Conservation (phyloP, 495 filamentous ascomycete genomes). For the Podospora pseudopauciseta region DNA sequence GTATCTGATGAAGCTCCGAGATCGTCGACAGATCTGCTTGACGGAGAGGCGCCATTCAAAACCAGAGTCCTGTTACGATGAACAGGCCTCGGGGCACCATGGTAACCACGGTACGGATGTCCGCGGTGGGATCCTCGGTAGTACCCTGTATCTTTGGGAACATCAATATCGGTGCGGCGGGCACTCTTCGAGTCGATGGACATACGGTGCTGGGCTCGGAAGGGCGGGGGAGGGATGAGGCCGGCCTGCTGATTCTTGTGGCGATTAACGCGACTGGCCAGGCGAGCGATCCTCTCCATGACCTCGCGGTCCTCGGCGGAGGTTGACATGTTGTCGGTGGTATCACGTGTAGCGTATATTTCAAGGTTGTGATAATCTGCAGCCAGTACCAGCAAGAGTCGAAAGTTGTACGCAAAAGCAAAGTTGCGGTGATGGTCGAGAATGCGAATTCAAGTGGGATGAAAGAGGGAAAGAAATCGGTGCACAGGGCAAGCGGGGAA, state of each 20-base stretch:
- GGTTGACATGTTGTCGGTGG: constrained; percentile 55
- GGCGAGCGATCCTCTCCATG: constrained; percentile 67
- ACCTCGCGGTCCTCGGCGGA: constrained; percentile 66
- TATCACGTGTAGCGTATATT: neutral
- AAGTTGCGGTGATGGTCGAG: neutral
- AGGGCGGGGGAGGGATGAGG: constrained; percentile 17
- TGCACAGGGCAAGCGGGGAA: neutral
- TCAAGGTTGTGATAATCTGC: constrained; percentile 9
- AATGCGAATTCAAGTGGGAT: neutral
- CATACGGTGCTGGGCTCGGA: constrained; percentile 26
- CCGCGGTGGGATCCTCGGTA: constrained; percentile 33
- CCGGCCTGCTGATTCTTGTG: constrained; percentile 63
- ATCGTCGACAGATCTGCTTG: constrained; percentile 26
- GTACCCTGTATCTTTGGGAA: constrained; percentile 24
- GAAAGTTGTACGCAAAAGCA: neutral
- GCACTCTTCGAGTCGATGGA: constrained; percentile 6
- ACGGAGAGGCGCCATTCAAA: constrained; percentile 51
- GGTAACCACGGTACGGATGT: constrained; percentile 43
- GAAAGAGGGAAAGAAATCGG: constrained; percentile 1
- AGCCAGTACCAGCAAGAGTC: neutral
- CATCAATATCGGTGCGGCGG: constrained; percentile 21
- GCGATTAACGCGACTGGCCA: constrained; percentile 80
- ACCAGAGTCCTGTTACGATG: constrained; percentile 73
- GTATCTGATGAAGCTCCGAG: constrained; percentile 34
- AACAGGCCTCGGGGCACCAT: constrained; percentile 41